Conservation (phyloP, 1,284 basidiomycete genomes). For the Caloboletus inedulis region DNA sequence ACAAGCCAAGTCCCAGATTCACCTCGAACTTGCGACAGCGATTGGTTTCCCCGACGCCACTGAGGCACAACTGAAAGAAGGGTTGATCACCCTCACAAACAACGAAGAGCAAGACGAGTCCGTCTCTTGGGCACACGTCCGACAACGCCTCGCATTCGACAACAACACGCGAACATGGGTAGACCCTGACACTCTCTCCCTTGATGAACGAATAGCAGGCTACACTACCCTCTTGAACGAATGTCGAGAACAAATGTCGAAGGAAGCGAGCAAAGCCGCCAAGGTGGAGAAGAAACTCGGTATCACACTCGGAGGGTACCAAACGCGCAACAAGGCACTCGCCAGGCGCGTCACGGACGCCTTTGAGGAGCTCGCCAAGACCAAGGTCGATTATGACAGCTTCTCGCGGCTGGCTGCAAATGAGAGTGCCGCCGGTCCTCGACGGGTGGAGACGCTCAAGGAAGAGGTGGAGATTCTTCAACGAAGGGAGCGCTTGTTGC, state of each 20-base stretch:
- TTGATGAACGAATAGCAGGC: constrained; percentile 62
- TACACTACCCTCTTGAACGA: constrained; percentile 62
- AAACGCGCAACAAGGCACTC: constrained; percentile 71
- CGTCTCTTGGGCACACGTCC: constrained; percentile 66
- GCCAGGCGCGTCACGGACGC: constrained; percentile 63
- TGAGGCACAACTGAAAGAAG: constrained; percentile 74
- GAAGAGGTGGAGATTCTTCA: constrained; percentile 84
- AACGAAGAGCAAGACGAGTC: constrained; percentile 58
- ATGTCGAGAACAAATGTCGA: constrained; percentile 74
- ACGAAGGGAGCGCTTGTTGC: constrained; percentile 70
- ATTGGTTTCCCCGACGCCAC: constrained; percentile 86
- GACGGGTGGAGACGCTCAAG: constrained; percentile 68
- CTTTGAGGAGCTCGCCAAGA: constrained; percentile 67
- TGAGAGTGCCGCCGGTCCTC: constrained; percentile 74
- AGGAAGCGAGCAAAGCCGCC: constrained; percentile 74
- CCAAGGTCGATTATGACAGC: constrained; percentile 71
- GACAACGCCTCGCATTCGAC: constrained; percentile 63
- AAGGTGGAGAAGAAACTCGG: constrained; percentile 93
- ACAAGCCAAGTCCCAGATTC: constrained; percentile 70
- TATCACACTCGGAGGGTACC: constrained; percentile 89
- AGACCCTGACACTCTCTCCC: constrained; percentile 54
- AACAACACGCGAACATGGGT: constrained; percentile 63
- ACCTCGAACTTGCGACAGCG: constrained; percentile 73
- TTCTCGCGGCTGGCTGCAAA: constrained; percentile 70
- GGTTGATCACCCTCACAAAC: constrained; percentile 59